A percentile compares a stretch with the other conserved stretches of the same genome.
Evolutionary conservation across 2,329 filamentous ascomycete species (phyloP).

Genomic region (Apiospora kogelbergensis): DNA sequence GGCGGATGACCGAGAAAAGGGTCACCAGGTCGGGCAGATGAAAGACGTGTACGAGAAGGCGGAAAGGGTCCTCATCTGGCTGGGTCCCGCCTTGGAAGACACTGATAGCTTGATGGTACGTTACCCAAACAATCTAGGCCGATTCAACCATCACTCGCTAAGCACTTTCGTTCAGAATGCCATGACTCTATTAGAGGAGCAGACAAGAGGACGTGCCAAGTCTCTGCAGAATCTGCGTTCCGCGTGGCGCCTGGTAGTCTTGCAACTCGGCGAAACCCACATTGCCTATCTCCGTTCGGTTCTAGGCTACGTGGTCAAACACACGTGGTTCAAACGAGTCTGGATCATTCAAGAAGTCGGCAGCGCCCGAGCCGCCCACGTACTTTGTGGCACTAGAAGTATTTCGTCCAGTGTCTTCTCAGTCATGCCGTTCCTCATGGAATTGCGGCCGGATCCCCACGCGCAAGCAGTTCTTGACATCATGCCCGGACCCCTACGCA

Average conservation of each 20-base stretch:
- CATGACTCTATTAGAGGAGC: too few species aligned
- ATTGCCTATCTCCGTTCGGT: too few species aligned
- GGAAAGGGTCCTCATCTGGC: constrained; percentile 18
- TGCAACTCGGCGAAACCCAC: too few species aligned
- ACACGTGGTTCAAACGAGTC: background rate
- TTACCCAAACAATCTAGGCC: too few species aligned
- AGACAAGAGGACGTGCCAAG: too few species aligned
- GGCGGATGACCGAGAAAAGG: constrained; percentile 11
- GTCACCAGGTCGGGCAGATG: constrained; percentile 20
- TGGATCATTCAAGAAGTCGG: background rate
- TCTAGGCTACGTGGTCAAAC: too few species aligned
- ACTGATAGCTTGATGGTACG: background rate
- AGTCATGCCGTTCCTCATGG: background rate
- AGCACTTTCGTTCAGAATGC: too few species aligned
- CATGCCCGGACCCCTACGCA: background rate
- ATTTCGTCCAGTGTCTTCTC: background rate
- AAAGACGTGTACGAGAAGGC: constrained; percentile 16
- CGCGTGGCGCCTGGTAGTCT: too few species aligned
- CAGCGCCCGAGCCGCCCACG: background rate
- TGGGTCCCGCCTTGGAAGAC: background rate
- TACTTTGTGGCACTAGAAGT: background rate
- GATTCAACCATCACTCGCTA: too few species aligned
- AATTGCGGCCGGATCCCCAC: background rate
- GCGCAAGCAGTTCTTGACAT: background rate
- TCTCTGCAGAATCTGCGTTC: too few species aligned